Evolutionary conservation across 805 yeast genomes (phyloP).

Genomic region (Saccharomycopsis vini): DNA sequence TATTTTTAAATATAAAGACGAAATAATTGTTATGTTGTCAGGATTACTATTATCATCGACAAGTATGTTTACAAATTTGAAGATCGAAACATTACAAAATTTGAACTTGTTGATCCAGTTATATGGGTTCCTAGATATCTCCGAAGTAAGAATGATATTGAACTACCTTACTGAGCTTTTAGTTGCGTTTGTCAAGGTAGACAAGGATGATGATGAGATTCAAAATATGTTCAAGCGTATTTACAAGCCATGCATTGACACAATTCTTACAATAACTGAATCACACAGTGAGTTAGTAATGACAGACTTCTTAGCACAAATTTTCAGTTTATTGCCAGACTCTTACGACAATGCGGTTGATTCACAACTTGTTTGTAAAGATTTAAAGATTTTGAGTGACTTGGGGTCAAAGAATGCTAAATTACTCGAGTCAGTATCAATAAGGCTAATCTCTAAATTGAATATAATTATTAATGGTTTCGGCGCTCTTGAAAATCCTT

Average conservation of each 20-base stretch:
- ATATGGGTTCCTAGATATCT: slow-evolving; percentile 36
- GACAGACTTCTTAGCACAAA: slow-evolving; percentile 11
- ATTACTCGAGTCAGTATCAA: slow-evolving; percentile 30
- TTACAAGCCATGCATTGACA: slow-evolving; percentile 7
- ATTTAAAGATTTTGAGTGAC: slow-evolving; percentile 22
- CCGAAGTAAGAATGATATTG: slow-evolving; percentile 54
- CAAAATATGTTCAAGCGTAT: slow-evolving; percentile 8
- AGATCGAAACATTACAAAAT: slow-evolving; percentile 58
- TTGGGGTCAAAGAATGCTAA: slow-evolving; percentile 28
- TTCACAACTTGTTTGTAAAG: slow-evolving; percentile 1
- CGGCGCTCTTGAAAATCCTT: not conserved
- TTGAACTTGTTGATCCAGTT: slow-evolving; percentile 48
- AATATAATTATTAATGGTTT: slow-evolving; percentile 22
- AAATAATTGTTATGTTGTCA: slow-evolving; percentile 57
- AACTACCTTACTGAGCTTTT: slow-evolving; percentile 59
- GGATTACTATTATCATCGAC: slow-evolving; percentile 62
- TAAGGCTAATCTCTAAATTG: slow-evolving; percentile 30
- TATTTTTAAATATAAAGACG: slow-evolving; percentile 49
- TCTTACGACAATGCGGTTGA: not conserved
- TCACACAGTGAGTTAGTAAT: slow-evolving; percentile 13
- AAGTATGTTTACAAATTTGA: slow-evolving; percentile 56
- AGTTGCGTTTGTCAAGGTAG: slow-evolving; percentile 29
- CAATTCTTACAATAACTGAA: slow-evolving; percentile 5
- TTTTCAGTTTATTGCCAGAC: slow-evolving; percentile 11
- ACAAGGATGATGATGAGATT: not conserved